phyloP scores from a whole-genome alignment of 202 grass and related monocot species.

The Setaria viridis region DNA sequence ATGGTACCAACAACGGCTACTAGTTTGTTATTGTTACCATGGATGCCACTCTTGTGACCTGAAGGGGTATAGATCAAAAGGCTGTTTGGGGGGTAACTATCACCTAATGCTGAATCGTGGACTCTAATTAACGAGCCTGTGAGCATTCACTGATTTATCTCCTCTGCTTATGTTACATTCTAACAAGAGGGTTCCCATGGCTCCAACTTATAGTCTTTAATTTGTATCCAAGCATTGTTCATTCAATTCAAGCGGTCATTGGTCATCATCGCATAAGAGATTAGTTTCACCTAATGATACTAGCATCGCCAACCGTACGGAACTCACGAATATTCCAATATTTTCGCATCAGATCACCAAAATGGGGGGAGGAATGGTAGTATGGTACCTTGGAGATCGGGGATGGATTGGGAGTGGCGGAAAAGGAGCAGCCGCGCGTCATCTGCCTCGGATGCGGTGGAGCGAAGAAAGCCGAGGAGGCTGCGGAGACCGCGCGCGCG shows the following conservation, averaged over 20 bases:
- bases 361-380: conserved; percentile 23
- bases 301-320: neutral
- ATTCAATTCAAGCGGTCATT: conserved; percentile 6
- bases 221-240: conserved; percentile 7
- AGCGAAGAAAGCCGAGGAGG: conserved; percentile 85
- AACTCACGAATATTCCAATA: neutral
- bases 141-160: neutral
- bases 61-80: neutral
- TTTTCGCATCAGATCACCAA: conserved; percentile 24
- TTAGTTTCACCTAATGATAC: neutral
- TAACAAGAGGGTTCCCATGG: neutral
- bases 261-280: neutral
- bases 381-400: conserved; percentile 82
- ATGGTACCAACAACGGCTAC: neutral
- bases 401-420: conserved; percentile 91
- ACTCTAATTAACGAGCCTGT: neutral
- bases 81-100: neutral
- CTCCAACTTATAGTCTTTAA: neutral
- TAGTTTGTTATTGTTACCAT: neutral
- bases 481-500: conserved; percentile 68
- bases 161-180: neutral
- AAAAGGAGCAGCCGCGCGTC: conserved; percentile 80
- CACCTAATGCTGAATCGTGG: conserved; percentile 18
- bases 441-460: conserved; percentile 58
- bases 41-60: neutral